Conservation (phyloP, 805 yeast genomes). For the Suhomyces xylopsoci region DNA sequence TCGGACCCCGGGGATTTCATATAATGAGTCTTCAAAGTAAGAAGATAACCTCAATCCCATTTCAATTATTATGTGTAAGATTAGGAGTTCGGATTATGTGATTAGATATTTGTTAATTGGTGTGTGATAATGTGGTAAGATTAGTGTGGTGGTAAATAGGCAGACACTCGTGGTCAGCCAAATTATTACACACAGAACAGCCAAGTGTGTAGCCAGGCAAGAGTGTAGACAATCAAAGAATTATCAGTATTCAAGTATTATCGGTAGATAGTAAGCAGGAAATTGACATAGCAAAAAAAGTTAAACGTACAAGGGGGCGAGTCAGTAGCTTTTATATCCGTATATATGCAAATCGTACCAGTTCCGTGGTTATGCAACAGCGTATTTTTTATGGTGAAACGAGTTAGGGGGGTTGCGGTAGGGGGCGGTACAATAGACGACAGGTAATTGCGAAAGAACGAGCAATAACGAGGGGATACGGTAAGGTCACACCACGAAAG, state of each 20-base stretch:
- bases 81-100: too few relatives aligned
- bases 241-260: neutral
- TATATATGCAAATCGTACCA: neutral
- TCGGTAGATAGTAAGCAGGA: neutral
- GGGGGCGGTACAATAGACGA: neutral
- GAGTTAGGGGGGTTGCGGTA: neutral
- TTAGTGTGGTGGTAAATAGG: neutral
- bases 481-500: neutral
- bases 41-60: conserved; percentile 43
- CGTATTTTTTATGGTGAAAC: neutral
- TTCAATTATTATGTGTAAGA: neutral
- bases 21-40: conserved; percentile 35
- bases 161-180: neutral
- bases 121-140: too few relatives aligned
- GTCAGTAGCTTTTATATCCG: neutral
- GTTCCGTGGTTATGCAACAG: neutral
- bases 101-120: too few relatives aligned
- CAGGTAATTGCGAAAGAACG: neutral
- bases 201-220: neutral
- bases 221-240: neutral
- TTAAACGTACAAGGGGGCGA: neutral
- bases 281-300: neutral
- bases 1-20: conserved; percentile 35
- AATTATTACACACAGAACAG: neutral
- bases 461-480: neutral